A percentile compares a stretch with the other conserved stretches of the same genome.
Evolutionary conservation across 768 basidiomycete genomes (phyloP).

Genomic region (Suillus luteus): DNA sequence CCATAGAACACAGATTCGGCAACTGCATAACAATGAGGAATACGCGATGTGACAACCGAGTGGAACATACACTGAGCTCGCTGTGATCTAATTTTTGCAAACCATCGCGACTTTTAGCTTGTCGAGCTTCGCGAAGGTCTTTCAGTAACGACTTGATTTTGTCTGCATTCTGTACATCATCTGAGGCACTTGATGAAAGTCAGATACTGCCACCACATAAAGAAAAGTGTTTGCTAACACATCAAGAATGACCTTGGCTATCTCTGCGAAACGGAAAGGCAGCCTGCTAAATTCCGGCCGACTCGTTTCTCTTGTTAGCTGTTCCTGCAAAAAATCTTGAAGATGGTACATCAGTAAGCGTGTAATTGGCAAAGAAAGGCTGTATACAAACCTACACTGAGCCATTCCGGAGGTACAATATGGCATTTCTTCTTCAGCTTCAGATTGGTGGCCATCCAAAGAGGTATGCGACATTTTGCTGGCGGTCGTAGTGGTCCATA

Average conservation of each 20-base stretch:
- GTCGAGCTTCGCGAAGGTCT: conserved; percentile 93
- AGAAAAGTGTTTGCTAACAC: conserved; percentile 54
- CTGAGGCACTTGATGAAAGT: conserved; percentile 65
- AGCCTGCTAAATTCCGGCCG: conserved; percentile 73
- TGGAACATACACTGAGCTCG: conserved; percentile 62
- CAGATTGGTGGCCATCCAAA: conserved; percentile 95
- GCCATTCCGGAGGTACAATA: conserved; percentile 89
- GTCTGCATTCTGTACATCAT: conserved; percentile 86
- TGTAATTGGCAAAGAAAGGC: background rate
- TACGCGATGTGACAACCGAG: conserved; percentile 5
- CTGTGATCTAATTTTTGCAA: conserved; percentile 77
- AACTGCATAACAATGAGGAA: conserved; percentile 47
- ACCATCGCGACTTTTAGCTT: conserved; percentile 91
- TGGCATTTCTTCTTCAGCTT: conserved; percentile 95
- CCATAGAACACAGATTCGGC: conserved; percentile 84
- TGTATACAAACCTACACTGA: conserved; percentile 68
- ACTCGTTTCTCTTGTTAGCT: conserved; percentile 73
- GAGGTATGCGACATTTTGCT: conserved; percentile 78
- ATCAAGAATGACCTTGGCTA: conserved; percentile 91
- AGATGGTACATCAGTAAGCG: conserved; percentile 6
- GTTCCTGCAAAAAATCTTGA: conserved; percentile 78
- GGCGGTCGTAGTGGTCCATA: conserved; percentile 94
- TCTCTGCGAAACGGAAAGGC: conserved; percentile 88
- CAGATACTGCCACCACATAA: background rate
- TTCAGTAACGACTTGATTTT: conserved; percentile 84